phyloP scores from a whole-genome alignment of 1,139 yeast species.

The Debaryomyces subglobosus region DNA sequence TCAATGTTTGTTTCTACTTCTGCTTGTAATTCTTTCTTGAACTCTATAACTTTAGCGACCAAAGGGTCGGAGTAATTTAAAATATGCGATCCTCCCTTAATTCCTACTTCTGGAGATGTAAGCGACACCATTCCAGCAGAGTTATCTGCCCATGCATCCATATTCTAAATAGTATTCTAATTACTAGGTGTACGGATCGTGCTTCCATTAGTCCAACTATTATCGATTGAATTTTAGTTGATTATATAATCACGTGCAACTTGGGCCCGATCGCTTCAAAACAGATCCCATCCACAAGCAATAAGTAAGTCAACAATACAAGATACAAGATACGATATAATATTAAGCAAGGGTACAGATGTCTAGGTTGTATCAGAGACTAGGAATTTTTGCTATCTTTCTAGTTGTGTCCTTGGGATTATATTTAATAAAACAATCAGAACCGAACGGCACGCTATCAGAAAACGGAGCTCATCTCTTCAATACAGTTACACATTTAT shows the following conservation, averaged over 20 bases:
- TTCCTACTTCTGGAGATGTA: constrained; percentile 8
- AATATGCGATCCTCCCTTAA: constrained; percentile 11
- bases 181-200: background rate
- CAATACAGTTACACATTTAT: constrained; percentile 23
- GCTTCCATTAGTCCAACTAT: background rate
- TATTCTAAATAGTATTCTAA: constrained; percentile 7
- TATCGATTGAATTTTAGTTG: background rate
- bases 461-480: constrained; percentile 19
- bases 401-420: constrained; percentile 18
- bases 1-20: constrained; percentile 21
- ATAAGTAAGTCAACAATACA: background rate
- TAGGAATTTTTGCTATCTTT: constrained; percentile 18
- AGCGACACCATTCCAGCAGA: constrained; percentile 10
- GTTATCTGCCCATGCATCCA: constrained; percentile 23
- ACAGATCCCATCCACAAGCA: background rate
- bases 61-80: constrained; percentile 40
- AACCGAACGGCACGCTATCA: constrained; percentile 9
- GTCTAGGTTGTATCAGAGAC: constrained; percentile 22
- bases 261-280: background rate
- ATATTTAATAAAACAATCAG: constrained; percentile 18
- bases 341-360: constrained; percentile 8
- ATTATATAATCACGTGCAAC: background rate
- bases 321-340: background rate
- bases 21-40: constrained; percentile 46
- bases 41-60: constrained; percentile 45